Base-by-base conservation (phyloP, 306 rosid species). In the Ormosia semicastrata region DNA sequence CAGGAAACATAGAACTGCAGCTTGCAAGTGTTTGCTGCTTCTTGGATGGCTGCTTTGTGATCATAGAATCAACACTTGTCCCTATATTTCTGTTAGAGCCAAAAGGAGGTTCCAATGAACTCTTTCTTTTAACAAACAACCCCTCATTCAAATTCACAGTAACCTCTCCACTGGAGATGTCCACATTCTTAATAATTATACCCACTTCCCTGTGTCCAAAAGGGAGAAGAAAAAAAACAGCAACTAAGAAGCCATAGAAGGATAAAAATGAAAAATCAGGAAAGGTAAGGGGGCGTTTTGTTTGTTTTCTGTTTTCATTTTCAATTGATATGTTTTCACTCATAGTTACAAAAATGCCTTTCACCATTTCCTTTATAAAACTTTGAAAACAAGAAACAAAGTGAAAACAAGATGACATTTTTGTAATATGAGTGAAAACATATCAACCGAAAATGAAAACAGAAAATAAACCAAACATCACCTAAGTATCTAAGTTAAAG, bases 181-280 rank as follows among this genome's bases (percentile, higher is more conserved):
- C 97, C 82, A 93, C 86, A 79, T 88, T 86, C 91, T 85, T 90
- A 72, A 89, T 71, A 74, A 79, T 69, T 67, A 94, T 86, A 85
- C 98, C 97, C 13, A 86, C 83, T 88, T 93, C 97, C 88, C 98
- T 96, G 82, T 71, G 78, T 85, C 81, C 92, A 88, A 80, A 86
- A 80, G 52, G 81, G n/a, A 64, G 41, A 46, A 57, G 36, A 41
- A 72, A 60, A 41, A 41, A 3, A 82, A 79, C 36, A 82, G 77
- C 36, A 88, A 72, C 57, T 63, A 56, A 63, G 75, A 24, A 39
- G 24, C 41, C 40, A 29, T 12, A 43, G 34, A 57, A 76, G 43
- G 68, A 60, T 73, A 37, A 64, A 81, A 85, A 84, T 14, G 34
- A 83, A 58, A 34, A 41, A 49, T 50, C n/a, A 53, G 3, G 54